Base-by-base conservation (phyloP, 192 early-diverging fungal species). In the Coemansia sp. region DNA sequence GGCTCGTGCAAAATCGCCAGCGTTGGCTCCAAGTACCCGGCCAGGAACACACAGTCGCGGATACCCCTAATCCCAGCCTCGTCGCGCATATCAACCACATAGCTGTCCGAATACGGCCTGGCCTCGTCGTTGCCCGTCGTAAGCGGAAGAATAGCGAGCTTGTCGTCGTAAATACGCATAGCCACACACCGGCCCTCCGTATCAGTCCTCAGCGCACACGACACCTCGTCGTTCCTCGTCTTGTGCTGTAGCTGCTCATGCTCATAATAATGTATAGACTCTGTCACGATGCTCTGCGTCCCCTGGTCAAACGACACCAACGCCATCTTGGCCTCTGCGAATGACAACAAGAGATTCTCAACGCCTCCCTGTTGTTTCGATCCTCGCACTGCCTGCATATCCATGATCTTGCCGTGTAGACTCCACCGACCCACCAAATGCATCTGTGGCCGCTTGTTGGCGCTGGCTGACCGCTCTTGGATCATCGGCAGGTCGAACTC, bases 191-290 rank as follows among this genome's bases (percentile, higher is more conserved):
- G 86, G 53, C 88, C 86, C 43, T 90, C 90, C 15, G 94, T 94
- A 82, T 99, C 97, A 3, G 91, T 84, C 18, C 88, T 75, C 37
- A 92, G 64, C 3, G 62, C 70, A 52, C 75, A 76, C 9, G 65
- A 62, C 56, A 71, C 68, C 38, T 52, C 18, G 44, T 69, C 72
- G 60, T 77, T 65, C 32, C 73, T 65, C 20, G 65, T 56, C 61
- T 92, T 91, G 82, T 88, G 85, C 85, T 90, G 91, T 60, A 93
- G 89, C 62, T 91, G 89, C 52, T 97, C 97, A 35, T 93, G 86
- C 75, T 99, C 97, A 75, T 97, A 99, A 74, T 92, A 95, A 80
- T 99, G 97, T 18, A 99, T 90, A 10, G 95, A 98, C 22, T 98
- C 93, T 3, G 97, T 99, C 1, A 91, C 87, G 61, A 97, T 84